These are phyloP conservation scores for Penicillium paxilli DNA, from an alignment of 495 filamentous ascomycete genomes.

Conservation along the genomic window DNA sequence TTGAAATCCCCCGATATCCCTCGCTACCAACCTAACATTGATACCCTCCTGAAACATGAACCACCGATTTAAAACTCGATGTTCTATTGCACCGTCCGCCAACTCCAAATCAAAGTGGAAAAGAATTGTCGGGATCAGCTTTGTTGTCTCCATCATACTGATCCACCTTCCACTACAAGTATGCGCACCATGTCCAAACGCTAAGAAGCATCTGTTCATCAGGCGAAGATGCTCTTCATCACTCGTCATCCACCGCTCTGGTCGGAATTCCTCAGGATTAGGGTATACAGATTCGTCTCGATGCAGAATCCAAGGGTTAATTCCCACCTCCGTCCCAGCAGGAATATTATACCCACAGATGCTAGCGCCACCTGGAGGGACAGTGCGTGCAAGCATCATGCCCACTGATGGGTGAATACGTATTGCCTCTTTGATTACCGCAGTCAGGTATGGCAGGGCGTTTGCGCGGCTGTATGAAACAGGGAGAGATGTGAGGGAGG, in stretches of 20 bases:
- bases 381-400: slow-evolving; percentile 62
- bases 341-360: slow-evolving; percentile 54
- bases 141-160: slow-evolving; percentile 75
- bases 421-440: slow-evolving; percentile 60
- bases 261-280: slow-evolving; percentile 27
- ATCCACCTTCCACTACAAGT: slow-evolving; percentile 77
- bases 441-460: slow-evolving; percentile 52
- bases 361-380: slow-evolving; percentile 53
- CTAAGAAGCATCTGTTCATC: slow-evolving; percentile 34
- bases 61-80: slow-evolving; percentile 30
- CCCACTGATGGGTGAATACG: slow-evolving; percentile 61
- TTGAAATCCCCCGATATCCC: too few species aligned
- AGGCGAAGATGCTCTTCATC: slow-evolving; percentile 18
- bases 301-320: slow-evolving; percentile 36
- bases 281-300: slow-evolving; percentile 6
- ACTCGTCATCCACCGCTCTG: slow-evolving; percentile 28
- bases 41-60: slow-evolving; percentile 39
- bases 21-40: too few species aligned
- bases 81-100: slow-evolving; percentile 18
- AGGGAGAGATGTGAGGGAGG: too few species aligned
- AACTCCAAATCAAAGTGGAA: slow-evolving; percentile 61
- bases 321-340: slow-evolving; percentile 59
- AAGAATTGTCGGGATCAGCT: slow-evolving; percentile 71
- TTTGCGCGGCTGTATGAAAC: slow-evolving; percentile 40
- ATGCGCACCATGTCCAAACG: slow-evolving; percentile 62